Evolutionary conservation across 352 stramenopile species (phyloP).

Genomic region (Aphanomyces invadans): DNA sequence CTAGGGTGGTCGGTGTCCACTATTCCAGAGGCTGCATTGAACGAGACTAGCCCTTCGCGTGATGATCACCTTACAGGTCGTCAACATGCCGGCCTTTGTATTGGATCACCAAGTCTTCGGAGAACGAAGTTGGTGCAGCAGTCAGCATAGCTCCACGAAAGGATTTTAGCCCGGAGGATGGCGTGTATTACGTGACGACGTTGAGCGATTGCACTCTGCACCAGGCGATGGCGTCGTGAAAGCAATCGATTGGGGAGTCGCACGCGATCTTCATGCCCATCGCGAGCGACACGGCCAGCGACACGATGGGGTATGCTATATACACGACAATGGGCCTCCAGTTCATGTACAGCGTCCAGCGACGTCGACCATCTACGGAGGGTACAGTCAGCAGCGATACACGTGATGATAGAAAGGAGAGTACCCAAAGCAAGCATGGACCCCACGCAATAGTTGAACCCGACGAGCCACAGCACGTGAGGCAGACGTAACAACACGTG

Average conservation of each 20-base stretch:
- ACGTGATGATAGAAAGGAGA: not conserved
- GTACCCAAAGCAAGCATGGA: not conserved
- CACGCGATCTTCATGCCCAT: slow-evolving; percentile 66
- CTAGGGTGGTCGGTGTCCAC: no score
- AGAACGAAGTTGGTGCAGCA: no score
- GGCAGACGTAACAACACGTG: slow-evolving; percentile 72
- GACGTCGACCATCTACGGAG: slow-evolving; percentile 39
- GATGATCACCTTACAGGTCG: no score
- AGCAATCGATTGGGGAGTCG: slow-evolving; percentile 53
- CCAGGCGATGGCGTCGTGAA: not conserved
- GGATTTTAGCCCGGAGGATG: not conserved
- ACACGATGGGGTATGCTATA: slow-evolving; percentile 52
- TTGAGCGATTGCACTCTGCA: not conserved
- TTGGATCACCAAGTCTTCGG: no score
- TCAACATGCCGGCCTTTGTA: no score
- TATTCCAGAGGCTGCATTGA: no score
- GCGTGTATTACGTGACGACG: not conserved
- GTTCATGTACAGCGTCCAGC: slow-evolving; percentile 30
- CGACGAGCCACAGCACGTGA: slow-evolving; percentile 57
- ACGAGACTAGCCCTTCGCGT: no score
- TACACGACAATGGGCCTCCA: slow-evolving; percentile 41
- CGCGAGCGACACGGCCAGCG: slow-evolving; percentile 46
- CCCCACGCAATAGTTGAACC: slow-evolving; percentile 38
- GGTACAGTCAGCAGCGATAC: slow-evolving; percentile 39
- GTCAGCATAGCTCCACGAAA: not conserved